phyloP scores from a whole-genome alignment of 2,329 filamentous ascomycete species.

The Verticillium alfalfae region DNA sequence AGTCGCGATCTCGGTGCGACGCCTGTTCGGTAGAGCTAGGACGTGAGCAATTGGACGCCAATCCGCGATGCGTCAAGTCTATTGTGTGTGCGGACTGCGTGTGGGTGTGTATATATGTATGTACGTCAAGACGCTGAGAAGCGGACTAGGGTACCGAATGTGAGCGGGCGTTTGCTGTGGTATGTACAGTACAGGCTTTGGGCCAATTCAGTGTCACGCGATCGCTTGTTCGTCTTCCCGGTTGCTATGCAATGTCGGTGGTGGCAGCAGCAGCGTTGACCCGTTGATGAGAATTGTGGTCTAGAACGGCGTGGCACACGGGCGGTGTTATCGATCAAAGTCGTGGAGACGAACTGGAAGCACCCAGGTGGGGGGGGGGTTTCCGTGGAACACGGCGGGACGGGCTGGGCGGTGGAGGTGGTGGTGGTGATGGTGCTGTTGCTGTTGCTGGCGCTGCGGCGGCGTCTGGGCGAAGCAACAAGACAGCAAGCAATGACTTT shows the following conservation, averaged over 20 bases:
- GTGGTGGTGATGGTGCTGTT: too few relatives aligned
- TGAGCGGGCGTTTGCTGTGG: too few relatives aligned
- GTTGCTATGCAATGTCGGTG: not conserved
- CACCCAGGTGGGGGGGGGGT: not conserved
- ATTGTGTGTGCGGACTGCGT: too few relatives aligned
- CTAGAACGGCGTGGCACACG: not conserved
- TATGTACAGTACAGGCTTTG: not conserved
- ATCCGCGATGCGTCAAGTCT: not conserved
- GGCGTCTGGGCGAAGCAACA: not conserved
- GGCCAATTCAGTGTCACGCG: not conserved
- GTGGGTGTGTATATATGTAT: too few relatives aligned
- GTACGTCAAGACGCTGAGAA: too few relatives aligned
- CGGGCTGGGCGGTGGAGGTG: not conserved
- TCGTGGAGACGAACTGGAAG: not conserved
- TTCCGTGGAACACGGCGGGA: too few relatives aligned
- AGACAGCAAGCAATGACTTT: not conserved
- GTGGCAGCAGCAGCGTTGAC: not conserved
- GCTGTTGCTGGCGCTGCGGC: too few relatives aligned
- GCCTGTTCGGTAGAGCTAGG: not conserved
- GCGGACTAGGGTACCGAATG: too few relatives aligned
- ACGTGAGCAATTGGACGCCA: not conserved
- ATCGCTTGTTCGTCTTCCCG: too few relatives aligned
- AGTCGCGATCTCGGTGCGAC: not conserved
- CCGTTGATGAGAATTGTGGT: not conserved
- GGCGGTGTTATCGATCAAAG: not conserved